phyloP scores from a whole-genome alignment of 116 monocot species.

The Dioscorea cayenensis region DNA sequence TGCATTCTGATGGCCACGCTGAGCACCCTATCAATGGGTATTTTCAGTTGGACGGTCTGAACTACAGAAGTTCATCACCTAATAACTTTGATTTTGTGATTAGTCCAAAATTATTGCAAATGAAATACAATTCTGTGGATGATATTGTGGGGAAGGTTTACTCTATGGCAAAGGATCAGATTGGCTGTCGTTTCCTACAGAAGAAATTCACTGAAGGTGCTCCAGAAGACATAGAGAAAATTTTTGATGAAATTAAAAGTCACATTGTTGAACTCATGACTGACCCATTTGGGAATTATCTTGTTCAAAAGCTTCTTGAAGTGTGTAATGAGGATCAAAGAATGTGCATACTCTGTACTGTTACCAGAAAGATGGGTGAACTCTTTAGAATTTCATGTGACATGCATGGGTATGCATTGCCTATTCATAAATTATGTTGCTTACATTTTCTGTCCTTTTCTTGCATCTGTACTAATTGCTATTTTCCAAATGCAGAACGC shows the following conservation, averaged over 20 bases:
- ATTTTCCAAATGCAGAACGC: conserved; percentile 34
- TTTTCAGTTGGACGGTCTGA: conserved; percentile 1
- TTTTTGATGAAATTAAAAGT: conserved; percentile 41
- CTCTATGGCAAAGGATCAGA: conserved; percentile 50
- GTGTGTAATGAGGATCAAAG: conserved; percentile 43
- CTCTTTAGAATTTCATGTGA: conserved; percentile 54
- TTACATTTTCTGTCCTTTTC: not conserved
- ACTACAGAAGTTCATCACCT: not conserved
- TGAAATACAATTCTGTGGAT: conserved; percentile 26
- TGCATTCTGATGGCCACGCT: conserved; percentile 4
- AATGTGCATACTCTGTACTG: conserved; percentile 28
- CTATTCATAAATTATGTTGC: too few relatives aligned
- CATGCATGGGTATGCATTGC: conserved; percentile 42
- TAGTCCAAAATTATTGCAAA: not conserved
- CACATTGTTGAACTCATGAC: conserved; percentile 52
- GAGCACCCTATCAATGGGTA: not conserved
- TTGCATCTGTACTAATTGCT: not conserved
- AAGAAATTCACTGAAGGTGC: conserved; percentile 33
- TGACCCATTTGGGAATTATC: conserved; percentile 56
- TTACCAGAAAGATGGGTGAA: conserved; percentile 24
- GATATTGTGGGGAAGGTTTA: conserved; percentile 31
- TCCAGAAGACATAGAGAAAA: conserved; percentile 35
- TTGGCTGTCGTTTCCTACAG: conserved; percentile 57
- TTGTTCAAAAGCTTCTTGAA: conserved; percentile 58
- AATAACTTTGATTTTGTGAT: conserved; percentile 4